Conservation (phyloP, 768 basidiomycete genomes). For the Naganishia friedmannii region DNA sequence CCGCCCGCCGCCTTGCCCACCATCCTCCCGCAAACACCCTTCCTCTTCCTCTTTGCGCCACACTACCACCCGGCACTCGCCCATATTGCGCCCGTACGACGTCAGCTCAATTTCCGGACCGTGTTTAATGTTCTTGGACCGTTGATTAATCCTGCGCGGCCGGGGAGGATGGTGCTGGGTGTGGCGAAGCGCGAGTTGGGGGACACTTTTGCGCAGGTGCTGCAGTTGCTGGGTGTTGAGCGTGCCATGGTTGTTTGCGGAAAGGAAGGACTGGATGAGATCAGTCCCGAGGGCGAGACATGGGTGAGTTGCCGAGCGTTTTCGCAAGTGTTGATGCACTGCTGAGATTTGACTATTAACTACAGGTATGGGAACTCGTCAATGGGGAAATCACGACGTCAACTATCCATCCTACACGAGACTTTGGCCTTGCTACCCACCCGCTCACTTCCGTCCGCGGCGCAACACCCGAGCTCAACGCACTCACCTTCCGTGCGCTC, state of each 20-base stretch:
- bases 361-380: slow-evolving; percentile 65
- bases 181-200: slow-evolving; percentile 81
- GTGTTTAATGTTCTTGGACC: slow-evolving; percentile 96
- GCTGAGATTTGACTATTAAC: no score
- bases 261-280: slow-evolving; percentile 85
- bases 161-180: slow-evolving; percentile 85
- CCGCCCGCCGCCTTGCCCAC: slow-evolving; percentile 55
- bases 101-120: slow-evolving; percentile 84
- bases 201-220: slow-evolving; percentile 70
- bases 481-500: slow-evolving; percentile 65
- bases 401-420: slow-evolving; percentile 62
- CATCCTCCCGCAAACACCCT: slow-evolving; percentile 64
- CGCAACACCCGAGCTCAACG: slow-evolving; percentile 74
- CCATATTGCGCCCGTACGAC: slow-evolving; percentile 75
- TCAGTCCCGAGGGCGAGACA: slow-evolving; percentile 88
- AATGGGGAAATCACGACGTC: slow-evolving; percentile 63
- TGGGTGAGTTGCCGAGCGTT: slow-evolving; percentile 58
- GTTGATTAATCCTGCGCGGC: slow-evolving; percentile 83
- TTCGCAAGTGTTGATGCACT: not conserved
- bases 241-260: slow-evolving; percentile 92
- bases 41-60: slow-evolving; percentile 89
- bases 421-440: slow-evolving; percentile 74
- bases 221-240: slow-evolving; percentile 69
- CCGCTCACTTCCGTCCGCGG: slow-evolving; percentile 69
- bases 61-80: slow-evolving; percentile 88